These are phyloP conservation scores for Sarocladium brachiariae DNA, from an alignment of 2,329 filamentous ascomycete species.

Conservation along the genomic window DNA sequence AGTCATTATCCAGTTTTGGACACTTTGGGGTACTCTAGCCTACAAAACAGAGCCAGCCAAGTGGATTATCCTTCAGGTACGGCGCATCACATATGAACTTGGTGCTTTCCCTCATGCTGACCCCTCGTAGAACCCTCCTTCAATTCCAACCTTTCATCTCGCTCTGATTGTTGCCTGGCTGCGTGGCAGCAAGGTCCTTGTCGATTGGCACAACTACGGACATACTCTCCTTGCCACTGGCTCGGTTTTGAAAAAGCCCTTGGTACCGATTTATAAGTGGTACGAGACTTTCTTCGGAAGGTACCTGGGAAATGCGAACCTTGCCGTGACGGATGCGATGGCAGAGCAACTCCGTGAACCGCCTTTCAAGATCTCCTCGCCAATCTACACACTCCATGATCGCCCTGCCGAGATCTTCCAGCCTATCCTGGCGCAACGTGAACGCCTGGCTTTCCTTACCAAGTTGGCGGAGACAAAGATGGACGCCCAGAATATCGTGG, in stretches of 20 bases:
- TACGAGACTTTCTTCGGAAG: slow-evolving; percentile 72
- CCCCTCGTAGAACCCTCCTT: slow-evolving; percentile 73
- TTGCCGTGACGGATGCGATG: slow-evolving; percentile 91
- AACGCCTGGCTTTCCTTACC: slow-evolving; percentile 54
- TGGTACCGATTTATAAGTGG: slow-evolving; percentile 68
- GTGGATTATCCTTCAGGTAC: slow-evolving; percentile 79
- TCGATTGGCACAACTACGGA: slow-evolving; percentile 99
- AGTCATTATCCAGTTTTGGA: slow-evolving; percentile 73
- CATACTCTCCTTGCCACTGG: slow-evolving; percentile 75
- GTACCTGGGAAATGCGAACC: slow-evolving; percentile 61
- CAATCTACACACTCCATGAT: slow-evolving; percentile 73
- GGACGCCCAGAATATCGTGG: slow-evolving; percentile 51
- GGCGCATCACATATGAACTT: slow-evolving; percentile 10
- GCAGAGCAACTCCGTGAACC: slow-evolving; percentile 56
- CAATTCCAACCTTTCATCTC: slow-evolving; percentile 81
- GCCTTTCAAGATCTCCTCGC: slow-evolving; percentile 58
- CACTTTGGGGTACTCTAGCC: slow-evolving; percentile 63
- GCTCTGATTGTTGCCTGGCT: slow-evolving; percentile 66
- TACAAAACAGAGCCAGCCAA: slow-evolving; percentile 67
- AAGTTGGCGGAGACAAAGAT: slow-evolving; percentile 57
- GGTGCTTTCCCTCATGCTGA: slow-evolving; percentile 10
- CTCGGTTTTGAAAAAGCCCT: slow-evolving; percentile 55
- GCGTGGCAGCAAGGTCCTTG: slow-evolving; percentile 73
- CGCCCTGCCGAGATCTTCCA: slow-evolving; percentile 78
- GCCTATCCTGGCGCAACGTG: slow-evolving; percentile 45